A percentile compares a stretch with the other conserved stretches of the same genome.
phyloP scores from a whole-genome alignment of 2,329 filamentous ascomycete species.

The Stachybotrys chartarum region DNA sequence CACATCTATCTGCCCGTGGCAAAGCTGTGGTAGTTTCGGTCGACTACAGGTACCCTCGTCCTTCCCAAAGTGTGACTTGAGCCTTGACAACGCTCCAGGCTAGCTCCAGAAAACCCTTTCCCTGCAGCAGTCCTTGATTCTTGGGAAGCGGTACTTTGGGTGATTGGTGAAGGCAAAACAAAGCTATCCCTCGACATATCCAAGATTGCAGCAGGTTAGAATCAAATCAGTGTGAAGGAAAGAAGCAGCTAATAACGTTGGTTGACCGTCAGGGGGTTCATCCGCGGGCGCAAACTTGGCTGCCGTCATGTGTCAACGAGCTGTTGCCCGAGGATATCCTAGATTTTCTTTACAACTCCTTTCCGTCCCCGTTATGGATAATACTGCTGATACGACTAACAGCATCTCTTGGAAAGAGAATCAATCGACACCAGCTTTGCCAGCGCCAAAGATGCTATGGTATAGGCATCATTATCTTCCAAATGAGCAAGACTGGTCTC shows the following conservation, averaged over 20 bases:
- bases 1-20: conserved; percentile 42
- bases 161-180: conserved; percentile 16
- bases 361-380: conserved; percentile 51
- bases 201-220: conserved; percentile 9
- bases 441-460: conserved; percentile 53
- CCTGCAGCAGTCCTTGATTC: conserved; percentile 50
- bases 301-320: conserved; percentile 39
- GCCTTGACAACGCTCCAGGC: conserved; percentile 18
- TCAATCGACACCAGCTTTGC: conserved; percentile 42
- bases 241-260: background rate
- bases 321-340: conserved; percentile 25
- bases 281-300: conserved; percentile 5
- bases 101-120: conserved; percentile 49
- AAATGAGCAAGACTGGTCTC: conserved; percentile 31
- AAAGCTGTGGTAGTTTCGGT: conserved; percentile 47
- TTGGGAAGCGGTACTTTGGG: conserved; percentile 48
- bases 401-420: conserved; percentile 43
- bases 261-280: conserved; percentile 1
- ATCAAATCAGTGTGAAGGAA: background rate
- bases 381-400: conserved; percentile 34
- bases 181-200: conserved; percentile 29
- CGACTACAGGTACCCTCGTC: conserved; percentile 39
- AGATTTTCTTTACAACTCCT: conserved; percentile 38
- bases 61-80: background rate
- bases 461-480: conserved; percentile 52